Percentiles rank a stretch among this genome's conserved stretches.
Evolutionary conservation across 2,329 filamentous ascomycete species (phyloP).

Genomic region (Metarhizium humberi): DNA sequence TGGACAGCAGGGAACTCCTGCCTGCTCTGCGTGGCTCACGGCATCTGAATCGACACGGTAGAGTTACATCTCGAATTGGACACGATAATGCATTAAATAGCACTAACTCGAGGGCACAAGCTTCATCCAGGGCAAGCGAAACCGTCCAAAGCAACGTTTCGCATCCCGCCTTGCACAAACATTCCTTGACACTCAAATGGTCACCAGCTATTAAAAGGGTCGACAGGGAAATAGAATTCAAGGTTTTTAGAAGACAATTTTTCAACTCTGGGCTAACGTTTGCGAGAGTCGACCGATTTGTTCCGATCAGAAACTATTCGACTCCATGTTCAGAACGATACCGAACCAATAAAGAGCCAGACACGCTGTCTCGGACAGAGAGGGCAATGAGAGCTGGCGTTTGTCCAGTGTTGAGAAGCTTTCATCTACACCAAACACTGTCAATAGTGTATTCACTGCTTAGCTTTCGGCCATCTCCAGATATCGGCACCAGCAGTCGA

Average conservation of each 20-base stretch:
- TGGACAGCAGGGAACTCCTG: background rate
- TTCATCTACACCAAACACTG: background rate
- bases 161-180: background rate
- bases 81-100: background rate
- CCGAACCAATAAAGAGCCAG: slow-evolving; percentile 31
- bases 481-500: background rate
- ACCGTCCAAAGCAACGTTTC: background rate
- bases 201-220: background rate
- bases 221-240: background rate
- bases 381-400: slow-evolving; percentile 26
- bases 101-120: background rate
- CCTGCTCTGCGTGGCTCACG: background rate
- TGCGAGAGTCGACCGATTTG: slow-evolving; percentile 36
- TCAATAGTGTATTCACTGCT: background rate
- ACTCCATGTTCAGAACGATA: slow-evolving; percentile 33
- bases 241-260: background rate
- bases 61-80: background rate
- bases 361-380: slow-evolving; percentile 34
- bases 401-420: background rate
- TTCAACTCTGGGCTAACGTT: background rate
- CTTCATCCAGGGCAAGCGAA: background rate
- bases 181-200: background rate
- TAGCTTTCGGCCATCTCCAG: background rate
- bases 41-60: background rate
- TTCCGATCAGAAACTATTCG: slow-evolving; percentile 31